Evolutionary conservation across 2,329 filamentous ascomycete species (phyloP).

Genomic region (Fusarium concolor): DNA sequence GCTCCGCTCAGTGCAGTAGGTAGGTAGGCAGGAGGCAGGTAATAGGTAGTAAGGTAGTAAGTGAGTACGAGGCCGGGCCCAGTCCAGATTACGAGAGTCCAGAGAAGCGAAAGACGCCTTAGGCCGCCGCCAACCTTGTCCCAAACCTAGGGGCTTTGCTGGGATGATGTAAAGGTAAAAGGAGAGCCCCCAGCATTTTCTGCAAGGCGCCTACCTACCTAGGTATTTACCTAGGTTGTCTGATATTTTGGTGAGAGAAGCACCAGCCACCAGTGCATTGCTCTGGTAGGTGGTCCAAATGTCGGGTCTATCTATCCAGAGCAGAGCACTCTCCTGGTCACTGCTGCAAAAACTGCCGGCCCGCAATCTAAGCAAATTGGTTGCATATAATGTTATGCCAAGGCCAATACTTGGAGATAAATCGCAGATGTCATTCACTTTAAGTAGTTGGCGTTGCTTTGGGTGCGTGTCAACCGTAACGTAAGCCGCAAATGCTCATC

Average conservation of each 20-base stretch:
- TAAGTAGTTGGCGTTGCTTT: slow-evolving; percentile 6
- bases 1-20: neutral
- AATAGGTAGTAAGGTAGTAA: neutral
- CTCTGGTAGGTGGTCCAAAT: neutral
- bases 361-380: neutral
- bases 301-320: slow-evolving; percentile 11
- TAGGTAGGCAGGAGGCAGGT: no score
- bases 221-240: neutral
- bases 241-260: slow-evolving; percentile 22
- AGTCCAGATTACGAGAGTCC: slow-evolving; percentile 36
- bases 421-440: neutral
- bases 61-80: slow-evolving; percentile 28
- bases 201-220: slow-evolving; percentile 10
- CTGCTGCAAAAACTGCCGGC: neutral
- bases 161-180: slow-evolving; percentile 34
- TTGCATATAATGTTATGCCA: neutral
- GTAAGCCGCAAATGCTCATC: slow-evolving; percentile 1
- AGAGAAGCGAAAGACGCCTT: slow-evolving; percentile 34
- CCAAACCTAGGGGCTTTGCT: slow-evolving; percentile 28
- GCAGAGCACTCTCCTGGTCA: neutral
- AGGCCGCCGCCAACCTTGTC: slow-evolving; percentile 37
- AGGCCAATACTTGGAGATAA: neutral
- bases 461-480: neutral
- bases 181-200: slow-evolving; percentile 27
- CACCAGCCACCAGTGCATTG: neutral